Evolutionary conservation across 2,329 filamentous ascomycete genomes (phyloP), one percentile per base, ranked within the genome.

Genomic region (Xylaria sp.): DNA sequence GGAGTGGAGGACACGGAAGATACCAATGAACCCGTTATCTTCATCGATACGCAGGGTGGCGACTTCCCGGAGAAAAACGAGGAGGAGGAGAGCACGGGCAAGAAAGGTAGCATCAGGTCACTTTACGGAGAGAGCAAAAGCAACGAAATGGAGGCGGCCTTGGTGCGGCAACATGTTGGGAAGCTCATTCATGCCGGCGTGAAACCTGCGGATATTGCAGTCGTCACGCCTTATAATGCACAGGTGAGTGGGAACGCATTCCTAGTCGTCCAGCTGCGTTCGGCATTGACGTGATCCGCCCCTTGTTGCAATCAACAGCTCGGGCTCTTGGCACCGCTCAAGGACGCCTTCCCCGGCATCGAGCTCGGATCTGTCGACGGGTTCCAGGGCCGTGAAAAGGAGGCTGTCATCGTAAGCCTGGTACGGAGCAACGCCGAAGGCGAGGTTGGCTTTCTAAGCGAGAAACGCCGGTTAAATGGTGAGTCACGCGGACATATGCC

Each of bases 301-400:
- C 43, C 25, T 25, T 31, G 4, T 25, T 10, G 41, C 8, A 23
- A 28, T 46, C 41, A 41, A 25, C 72, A 97, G 88, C 87, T 98
- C 43, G 91, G 92, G 4, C 82, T 97, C 12, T 84, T 98, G 61
- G 90, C 94, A 46, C 86, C 91, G 72, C 86, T 99, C 59, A 96
- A 95, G 78, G 92, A 96, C 69, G 83, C 85, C 48, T 97, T 92
- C 75, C 92, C 92, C 0, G 94, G 92, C 13, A 89, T 99, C 60
- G 96, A 99, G 80, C 85, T 99, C n/a, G 96, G 96, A 41, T 97
- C 94, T 75, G 93, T 99, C 1, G 96, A 99, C 80, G 96, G 95
- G 1, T 99, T 99, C 79, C 96, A 99, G 80, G 96, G 96, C 41
- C 89, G 96, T 20, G 96, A 99, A 81, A 99, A 99, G 81, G 96